Conservation (phyloP, 768 basidiomycete species). For the Udeniomyces megalosporus region DNA sequence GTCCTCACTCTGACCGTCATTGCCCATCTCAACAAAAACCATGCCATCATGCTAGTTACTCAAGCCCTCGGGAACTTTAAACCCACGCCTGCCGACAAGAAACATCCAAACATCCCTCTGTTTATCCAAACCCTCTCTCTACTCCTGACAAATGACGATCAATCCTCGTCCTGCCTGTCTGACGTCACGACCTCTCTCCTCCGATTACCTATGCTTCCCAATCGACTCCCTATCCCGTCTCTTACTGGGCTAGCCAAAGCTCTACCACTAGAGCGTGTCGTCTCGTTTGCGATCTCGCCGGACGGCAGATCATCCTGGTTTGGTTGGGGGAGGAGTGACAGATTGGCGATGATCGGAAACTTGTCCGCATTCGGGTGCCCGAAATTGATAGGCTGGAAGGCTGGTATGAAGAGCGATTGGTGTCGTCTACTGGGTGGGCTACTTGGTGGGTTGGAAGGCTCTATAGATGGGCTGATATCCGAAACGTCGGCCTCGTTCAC, state of each 20-base stretch:
- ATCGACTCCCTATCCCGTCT: conserved; percentile 43
- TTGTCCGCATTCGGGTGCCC: conserved; percentile 47
- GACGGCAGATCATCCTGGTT: background rate
- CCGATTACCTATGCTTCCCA: conserved; percentile 56
- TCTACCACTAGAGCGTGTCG: conserved; percentile 38
- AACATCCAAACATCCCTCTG: conserved; percentile 37
- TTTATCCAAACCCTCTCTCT: conserved; percentile 29
- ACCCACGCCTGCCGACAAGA: conserved; percentile 36
- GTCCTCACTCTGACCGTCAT: background rate
- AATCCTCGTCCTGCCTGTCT: conserved; percentile 23
- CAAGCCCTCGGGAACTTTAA: background rate
- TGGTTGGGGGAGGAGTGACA: background rate
- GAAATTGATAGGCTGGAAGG: conserved; percentile 35
- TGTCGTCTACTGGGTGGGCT: conserved; percentile 35
- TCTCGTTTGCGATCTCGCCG: conserved; percentile 21
- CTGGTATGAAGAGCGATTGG: conserved; percentile 5
- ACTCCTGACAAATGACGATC: conserved; percentile 34
- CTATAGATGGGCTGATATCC: conserved; percentile 25
- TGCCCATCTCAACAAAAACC: background rate
- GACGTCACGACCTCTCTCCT: conserved; percentile 43
- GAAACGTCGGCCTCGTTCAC: background rate
- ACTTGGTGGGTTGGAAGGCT: conserved; percentile 40
- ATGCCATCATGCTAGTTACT: background rate
- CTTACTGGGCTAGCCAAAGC: conserved; percentile 49
- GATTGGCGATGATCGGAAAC: conserved; percentile 21